These are phyloP conservation scores for Hypoxylon cercidicola DNA, from an alignment of 495 filamentous ascomycete species.

Conservation along the genomic window DNA sequence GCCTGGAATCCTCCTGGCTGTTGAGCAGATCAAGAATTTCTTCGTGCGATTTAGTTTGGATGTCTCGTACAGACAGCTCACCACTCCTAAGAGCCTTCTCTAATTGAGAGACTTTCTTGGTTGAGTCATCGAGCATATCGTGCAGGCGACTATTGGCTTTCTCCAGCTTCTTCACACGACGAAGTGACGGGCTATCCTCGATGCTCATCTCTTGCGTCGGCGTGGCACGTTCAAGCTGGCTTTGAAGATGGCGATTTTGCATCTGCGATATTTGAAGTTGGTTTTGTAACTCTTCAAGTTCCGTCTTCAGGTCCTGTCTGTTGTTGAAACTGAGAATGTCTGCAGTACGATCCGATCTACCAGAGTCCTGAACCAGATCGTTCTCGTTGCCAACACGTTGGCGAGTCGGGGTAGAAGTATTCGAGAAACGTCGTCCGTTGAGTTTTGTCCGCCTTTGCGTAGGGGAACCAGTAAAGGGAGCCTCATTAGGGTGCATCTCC, in stretches of 20 bases:
- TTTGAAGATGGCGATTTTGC: constrained; percentile 94
- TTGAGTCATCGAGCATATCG: constrained; percentile 93
- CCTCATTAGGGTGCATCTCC: constrained; percentile 88
- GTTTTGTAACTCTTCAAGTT: constrained; percentile 93
- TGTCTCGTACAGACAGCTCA: constrained; percentile 89
- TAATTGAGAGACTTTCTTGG: constrained; percentile 89
- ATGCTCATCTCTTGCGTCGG: constrained; percentile 67
- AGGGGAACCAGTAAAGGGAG: constrained; percentile 79
- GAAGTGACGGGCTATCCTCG: constrained; percentile 85
- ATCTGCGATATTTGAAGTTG: constrained; percentile 95
- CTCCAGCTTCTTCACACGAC: constrained; percentile 90
- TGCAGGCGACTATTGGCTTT: constrained; percentile 92
- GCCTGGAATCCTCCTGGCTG: constrained; percentile 89
- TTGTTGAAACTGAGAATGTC: constrained; percentile 91
- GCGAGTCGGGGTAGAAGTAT: constrained; percentile 78
- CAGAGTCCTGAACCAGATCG: constrained; percentile 72
- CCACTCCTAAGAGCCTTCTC: constrained; percentile 89
- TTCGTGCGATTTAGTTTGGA: constrained; percentile 93
- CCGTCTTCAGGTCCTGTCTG: constrained; percentile 88
- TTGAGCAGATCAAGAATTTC: constrained; percentile 94
- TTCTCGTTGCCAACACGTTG: constrained; percentile 72
- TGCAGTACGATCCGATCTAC: constrained; percentile 86
- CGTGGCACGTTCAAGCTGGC: constrained; percentile 75
- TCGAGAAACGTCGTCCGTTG: constrained; percentile 76
- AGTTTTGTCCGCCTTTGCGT: constrained; percentile 78